phyloP scores from a whole-genome alignment of 2,329 filamentous ascomycete species.

The Fusarium avenaceum region DNA sequence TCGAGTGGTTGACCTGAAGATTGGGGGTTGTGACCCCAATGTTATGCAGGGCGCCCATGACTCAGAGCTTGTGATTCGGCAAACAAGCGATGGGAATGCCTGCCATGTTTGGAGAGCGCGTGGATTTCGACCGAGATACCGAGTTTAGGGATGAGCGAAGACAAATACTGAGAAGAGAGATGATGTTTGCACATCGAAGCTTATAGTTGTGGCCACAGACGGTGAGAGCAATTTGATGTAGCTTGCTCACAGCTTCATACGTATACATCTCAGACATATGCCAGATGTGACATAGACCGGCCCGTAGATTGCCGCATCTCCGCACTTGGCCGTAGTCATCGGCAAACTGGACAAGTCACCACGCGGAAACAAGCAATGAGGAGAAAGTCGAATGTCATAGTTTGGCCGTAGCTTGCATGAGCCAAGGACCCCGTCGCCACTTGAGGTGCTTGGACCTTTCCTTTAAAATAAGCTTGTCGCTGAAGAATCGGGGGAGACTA shows the following conservation, averaged over 20 bases:
- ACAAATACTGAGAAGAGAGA: background rate
- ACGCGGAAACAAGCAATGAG: background rate
- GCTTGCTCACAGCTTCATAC: background rate
- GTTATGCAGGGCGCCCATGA: background rate
- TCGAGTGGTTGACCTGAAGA: background rate
- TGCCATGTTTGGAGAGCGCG: conserved; percentile 12
- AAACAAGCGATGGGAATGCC: background rate
- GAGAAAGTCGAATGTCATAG: background rate
- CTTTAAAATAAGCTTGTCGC: conserved; percentile 27
- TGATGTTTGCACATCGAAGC: background rate
- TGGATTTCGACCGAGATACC: conserved; percentile 19
- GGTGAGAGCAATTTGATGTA: background rate
- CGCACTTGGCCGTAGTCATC: background rate
- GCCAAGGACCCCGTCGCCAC: conserved; percentile 9
- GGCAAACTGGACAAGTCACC: background rate
- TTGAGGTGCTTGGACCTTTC: background rate
- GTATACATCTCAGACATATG: background rate
- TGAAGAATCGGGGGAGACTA: conserved; percentile 9
- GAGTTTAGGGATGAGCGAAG: background rate
- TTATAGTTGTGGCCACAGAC: background rate
- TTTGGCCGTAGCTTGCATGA: background rate
- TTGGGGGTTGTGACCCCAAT: conserved; percentile 34
- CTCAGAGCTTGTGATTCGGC: background rate
- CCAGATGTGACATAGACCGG: background rate
- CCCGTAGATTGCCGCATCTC: background rate